Evolutionary conservation across 768 basidiomycete species (phyloP).

Genomic region (Aureoboletus auriporus): DNA sequence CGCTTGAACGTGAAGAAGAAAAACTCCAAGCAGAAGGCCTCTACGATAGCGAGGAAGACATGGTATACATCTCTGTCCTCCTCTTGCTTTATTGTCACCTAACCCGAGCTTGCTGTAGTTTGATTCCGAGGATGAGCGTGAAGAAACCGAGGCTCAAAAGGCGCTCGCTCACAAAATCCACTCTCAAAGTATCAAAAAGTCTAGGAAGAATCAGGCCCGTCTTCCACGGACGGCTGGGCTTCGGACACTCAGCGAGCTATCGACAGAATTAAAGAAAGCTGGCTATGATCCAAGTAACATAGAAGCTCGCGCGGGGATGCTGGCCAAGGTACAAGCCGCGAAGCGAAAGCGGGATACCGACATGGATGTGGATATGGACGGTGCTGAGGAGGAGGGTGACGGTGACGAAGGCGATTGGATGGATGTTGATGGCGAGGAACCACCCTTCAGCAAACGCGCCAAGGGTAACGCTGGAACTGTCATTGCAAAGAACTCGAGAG

Average conservation of each 20-base stretch:
- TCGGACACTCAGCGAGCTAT: constrained; percentile 68
- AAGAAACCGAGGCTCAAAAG: constrained; percentile 57
- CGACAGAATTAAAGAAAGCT: constrained; percentile 75
- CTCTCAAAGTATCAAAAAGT: constrained; percentile 79
- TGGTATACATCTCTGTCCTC: constrained; percentile 43
- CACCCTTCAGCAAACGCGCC: constrained; percentile 51
- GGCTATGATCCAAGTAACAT: constrained; percentile 87
- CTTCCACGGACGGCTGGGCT: constrained; percentile 72
- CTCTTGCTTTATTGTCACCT: not conserved
- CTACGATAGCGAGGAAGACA: constrained; percentile 87
- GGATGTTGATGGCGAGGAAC: constrained; percentile 50
- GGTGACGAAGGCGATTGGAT: constrained; percentile 47
- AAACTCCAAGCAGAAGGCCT: constrained; percentile 91
- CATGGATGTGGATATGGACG: constrained; percentile 54
- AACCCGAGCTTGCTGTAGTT: constrained; percentile 21
- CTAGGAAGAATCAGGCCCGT: constrained; percentile 78
- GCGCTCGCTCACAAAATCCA: constrained; percentile 64
- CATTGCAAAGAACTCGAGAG: constrained; percentile 45
- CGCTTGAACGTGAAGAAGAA: constrained; percentile 95
- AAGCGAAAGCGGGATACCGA: constrained; percentile 59
- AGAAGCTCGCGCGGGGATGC: constrained; percentile 79
- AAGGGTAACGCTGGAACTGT: constrained; percentile 62
- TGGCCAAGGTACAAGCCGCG: constrained; percentile 69
- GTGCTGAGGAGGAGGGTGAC: constrained; percentile 31
- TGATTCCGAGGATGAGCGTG: constrained; percentile 76